Evolutionary conservation across 768 basidiomycete species (phyloP).

Genomic region (Tulasnella sp.): DNA sequence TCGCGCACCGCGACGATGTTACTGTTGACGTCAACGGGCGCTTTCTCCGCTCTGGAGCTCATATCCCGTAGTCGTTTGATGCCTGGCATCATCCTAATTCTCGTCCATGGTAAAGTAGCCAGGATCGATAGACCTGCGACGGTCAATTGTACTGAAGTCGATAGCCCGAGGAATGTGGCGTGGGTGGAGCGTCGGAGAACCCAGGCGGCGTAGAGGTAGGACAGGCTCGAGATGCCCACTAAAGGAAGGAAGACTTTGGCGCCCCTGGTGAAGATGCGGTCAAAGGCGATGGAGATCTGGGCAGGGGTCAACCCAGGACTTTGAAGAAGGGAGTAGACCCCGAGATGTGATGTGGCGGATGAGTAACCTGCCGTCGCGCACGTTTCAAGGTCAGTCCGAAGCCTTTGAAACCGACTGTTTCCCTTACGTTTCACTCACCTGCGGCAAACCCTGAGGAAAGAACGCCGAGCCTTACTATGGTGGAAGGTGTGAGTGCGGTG

Average conservation of each 20-base stretch:
- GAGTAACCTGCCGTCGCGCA: background rate
- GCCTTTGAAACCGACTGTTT: background rate
- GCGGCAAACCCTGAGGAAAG: background rate
- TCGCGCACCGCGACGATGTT: background rate
- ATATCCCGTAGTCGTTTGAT: background rate
- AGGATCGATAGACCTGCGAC: background rate
- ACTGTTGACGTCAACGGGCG: background rate
- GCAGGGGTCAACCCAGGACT: background rate
- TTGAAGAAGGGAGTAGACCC: background rate
- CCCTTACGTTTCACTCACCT: background rate
- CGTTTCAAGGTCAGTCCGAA: background rate
- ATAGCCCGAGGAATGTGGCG: background rate
- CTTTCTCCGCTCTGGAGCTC: background rate
- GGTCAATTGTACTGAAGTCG: background rate
- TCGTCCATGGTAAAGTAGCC: background rate
- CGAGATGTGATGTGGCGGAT: background rate
- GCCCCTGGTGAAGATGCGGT: background rate
- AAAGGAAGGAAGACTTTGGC: background rate
- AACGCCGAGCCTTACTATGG: background rate
- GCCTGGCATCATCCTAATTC: constrained; percentile 13
- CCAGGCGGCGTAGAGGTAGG: background rate
- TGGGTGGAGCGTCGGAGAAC: background rate
- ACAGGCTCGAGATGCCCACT: background rate
- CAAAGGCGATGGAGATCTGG: background rate
- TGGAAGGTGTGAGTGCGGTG: background rate